Base-by-base conservation (phyloP, 2,329 filamentous ascomycete genomes). In the Blastomyces silverae region DNA sequence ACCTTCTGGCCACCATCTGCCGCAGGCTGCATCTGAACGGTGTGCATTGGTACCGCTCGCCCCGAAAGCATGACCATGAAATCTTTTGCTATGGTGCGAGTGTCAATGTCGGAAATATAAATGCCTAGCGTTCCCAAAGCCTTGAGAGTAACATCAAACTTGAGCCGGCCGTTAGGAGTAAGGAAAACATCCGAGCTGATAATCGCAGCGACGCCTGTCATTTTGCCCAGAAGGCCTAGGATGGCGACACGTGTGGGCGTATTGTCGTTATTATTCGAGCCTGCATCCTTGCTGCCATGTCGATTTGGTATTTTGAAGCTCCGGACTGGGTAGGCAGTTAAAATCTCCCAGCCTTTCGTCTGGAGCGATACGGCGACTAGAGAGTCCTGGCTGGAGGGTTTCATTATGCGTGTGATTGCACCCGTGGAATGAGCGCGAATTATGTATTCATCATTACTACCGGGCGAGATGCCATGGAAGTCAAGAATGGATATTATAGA, bases 161-260 rank as follows among this genome's bases (percentile, higher is more conserved):
- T 77, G 25, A 94, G 77, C 20, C 85, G 72, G 13, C 86, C 86
- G 64, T 85, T 87, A 8, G 82, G 79, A 46, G 83, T 77, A 69
- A 87, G 73, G 44, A 82, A 83, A 56, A 87, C 82, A 37, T 84
- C 81, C n/a, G 80, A 87, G 48, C 80, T 82, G 0, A 88, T 79
- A 8, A 96, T 83, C 0, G 91, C 92, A 0, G 91, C 92, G 0
- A 88, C 86, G 0, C 92, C 93, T 0, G 91, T 91, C 90, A 97
- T 96, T 76, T 97, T 96, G 1, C 85, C 89, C 3, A 96, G 69
- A 1, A 97, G 79, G 0, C 93, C 93, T 0, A 97, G 76, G 22
- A 89, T 87, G 0, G 90, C 87, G 1, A 92, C 80, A 55, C 76
- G 68, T 5, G 72, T 75, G 4, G 67, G 61, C 78, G 0, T 88